Conservation (phyloP, 2,329 filamentous ascomycete genomes). For the Penicillium sp. region DNA sequence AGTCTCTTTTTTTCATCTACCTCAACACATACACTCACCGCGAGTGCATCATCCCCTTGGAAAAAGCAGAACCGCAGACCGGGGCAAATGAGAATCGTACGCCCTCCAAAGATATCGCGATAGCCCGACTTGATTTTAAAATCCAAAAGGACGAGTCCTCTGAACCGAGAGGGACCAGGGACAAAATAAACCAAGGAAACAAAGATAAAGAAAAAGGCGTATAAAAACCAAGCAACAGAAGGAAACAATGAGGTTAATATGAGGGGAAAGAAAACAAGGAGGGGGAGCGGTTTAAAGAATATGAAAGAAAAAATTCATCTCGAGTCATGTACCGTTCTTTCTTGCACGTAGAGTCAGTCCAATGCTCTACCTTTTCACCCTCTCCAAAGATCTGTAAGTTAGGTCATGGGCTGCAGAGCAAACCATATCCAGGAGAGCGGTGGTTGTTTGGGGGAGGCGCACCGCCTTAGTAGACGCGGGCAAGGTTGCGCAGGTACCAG, state of each 20-base stretch:
- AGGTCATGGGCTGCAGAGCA: constrained; percentile 2
- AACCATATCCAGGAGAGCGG: not conserved
- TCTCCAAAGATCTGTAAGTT: constrained; percentile 21
- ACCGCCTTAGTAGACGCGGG: constrained; percentile 81
- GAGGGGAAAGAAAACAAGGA: constrained; percentile 29
- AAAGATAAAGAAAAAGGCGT: constrained; percentile 22
- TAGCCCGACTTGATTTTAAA: constrained; percentile 33
- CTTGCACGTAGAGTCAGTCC: constrained; percentile 30
- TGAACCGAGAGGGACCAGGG: constrained; percentile 20
- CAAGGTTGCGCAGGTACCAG: constrained; percentile 98
- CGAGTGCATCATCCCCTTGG: constrained; percentile 23
- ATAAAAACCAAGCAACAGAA: constrained; percentile 24
- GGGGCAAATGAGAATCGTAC: constrained; percentile 34
- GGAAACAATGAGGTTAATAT: constrained; percentile 27
- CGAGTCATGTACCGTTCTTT: constrained; percentile 37
- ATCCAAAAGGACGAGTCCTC: constrained; percentile 22
- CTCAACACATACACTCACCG: constrained; percentile 27
- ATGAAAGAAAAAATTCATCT: constrained; percentile 38
- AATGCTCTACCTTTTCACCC: constrained; percentile 30
- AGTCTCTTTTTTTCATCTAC: constrained; percentile 34
- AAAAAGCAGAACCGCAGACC: constrained; percentile 30
- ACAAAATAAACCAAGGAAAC: constrained; percentile 22
- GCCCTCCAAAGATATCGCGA: constrained; percentile 35
- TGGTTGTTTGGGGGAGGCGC: not conserved
- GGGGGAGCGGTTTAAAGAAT: constrained; percentile 30